A percentile compares a stretch with the other conserved stretches of the same genome.
Evolutionary conservation across 768 basidiomycete genomes (phyloP).

Genomic region (Leccinum truebloodii): DNA sequence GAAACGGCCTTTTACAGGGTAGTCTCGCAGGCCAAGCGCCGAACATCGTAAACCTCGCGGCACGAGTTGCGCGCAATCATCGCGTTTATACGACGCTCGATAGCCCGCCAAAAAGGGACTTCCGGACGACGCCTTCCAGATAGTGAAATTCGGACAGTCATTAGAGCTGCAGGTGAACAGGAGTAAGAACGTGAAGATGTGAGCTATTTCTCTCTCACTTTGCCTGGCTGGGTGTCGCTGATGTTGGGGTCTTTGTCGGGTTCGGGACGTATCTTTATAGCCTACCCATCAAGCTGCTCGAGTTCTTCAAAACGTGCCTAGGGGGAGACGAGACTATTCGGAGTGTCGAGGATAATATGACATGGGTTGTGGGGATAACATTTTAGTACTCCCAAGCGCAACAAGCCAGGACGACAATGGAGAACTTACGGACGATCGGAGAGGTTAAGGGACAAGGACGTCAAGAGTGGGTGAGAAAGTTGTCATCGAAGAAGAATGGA

Average conservation of each 20-base stretch:
- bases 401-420: slow-evolving; percentile 22
- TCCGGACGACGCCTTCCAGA: slow-evolving; percentile 16
- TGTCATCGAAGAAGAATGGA: too few species aligned
- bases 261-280: slow-evolving; percentile 12
- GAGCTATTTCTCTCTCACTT: too few species aligned
- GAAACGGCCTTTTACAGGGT: slow-evolving; percentile 26
- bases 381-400: slow-evolving; percentile 16
- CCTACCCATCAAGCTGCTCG: slow-evolving; percentile 37
- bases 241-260: background rate
- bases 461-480: too few species aligned
- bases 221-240: background rate
- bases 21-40: slow-evolving; percentile 21
- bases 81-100: slow-evolving; percentile 17
- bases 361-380: slow-evolving; percentile 9
- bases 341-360: background rate
- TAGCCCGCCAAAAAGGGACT: slow-evolving; percentile 13
- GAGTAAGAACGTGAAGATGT: too few species aligned
- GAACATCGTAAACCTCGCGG: slow-evolving; percentile 43
- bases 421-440: slow-evolving; percentile 23
- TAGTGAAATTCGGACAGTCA: slow-evolving; percentile 39
- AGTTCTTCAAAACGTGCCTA: slow-evolving; percentile 32
- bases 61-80: slow-evolving; percentile 36
- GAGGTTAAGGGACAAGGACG: slow-evolving; percentile 14
- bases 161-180: slow-evolving; percentile 20
- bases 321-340: slow-evolving; percentile 11